These are phyloP conservation scores for Earliella scabrosa DNA, from an alignment of 1,284 basidiomycete species.

Conservation along the genomic window DNA sequence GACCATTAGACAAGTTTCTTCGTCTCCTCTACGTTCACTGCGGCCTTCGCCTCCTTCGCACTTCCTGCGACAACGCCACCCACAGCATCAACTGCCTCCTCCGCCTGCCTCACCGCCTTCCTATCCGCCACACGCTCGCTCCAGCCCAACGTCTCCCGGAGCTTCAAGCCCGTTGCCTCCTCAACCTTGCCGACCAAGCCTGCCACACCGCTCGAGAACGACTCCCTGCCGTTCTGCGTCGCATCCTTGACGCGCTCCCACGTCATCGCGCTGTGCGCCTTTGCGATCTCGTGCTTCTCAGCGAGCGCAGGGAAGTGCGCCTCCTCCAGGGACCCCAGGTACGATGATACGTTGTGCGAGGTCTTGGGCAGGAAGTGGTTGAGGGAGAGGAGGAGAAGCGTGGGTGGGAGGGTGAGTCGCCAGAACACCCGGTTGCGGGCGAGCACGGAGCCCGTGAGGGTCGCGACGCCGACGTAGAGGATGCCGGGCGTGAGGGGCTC, in stretches of 20 bases:
- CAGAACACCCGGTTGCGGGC: conserved; percentile 77
- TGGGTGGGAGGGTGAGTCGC: conserved; percentile 73
- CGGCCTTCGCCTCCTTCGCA: conserved; percentile 12
- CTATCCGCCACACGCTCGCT: conserved; percentile 19
- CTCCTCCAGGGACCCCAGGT: conserved; percentile 75
- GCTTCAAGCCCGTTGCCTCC: conserved; percentile 71
- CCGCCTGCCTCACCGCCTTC: conserved; percentile 4
- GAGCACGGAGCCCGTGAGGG: conserved; percentile 86
- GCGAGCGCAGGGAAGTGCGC: conserved; percentile 69
- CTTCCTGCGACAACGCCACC: conserved; percentile 10
- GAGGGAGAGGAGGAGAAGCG: conserved; percentile 66
- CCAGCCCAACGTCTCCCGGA: conserved; percentile 64
- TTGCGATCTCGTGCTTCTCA: conserved; percentile 69
- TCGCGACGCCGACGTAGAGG: conserved; percentile 87
- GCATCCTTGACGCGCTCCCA: conserved; percentile 38
- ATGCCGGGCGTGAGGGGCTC: conserved; percentile 87
- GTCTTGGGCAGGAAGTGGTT: conserved; percentile 85
- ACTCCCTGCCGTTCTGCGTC: conserved; percentile 35
- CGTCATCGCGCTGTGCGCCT: conserved; percentile 64
- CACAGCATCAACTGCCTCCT: conserved; percentile 27
- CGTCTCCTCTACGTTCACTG: conserved; percentile 10
- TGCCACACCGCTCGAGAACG: conserved; percentile 51
- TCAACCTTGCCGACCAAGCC: conserved; percentile 63
- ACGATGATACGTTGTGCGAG: conserved; percentile 67
- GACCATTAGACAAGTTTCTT: conserved; percentile 15